Percentiles rank a stretch among this genome's conserved stretches.
Evolutionary conservation across 257 asterid species (phyloP).

Genomic region (Datura wrightii): DNA sequence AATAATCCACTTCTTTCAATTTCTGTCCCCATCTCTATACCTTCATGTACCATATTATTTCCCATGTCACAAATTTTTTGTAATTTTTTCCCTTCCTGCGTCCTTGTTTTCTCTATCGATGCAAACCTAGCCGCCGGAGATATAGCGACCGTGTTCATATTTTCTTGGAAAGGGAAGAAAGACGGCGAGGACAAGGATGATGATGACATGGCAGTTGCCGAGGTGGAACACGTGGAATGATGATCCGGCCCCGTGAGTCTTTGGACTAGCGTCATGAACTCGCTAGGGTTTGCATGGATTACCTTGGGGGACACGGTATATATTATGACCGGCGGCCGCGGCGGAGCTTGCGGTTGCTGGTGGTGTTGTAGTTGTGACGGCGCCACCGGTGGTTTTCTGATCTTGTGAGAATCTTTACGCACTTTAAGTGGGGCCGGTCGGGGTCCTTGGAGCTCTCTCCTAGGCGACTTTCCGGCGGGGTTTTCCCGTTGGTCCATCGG

Average conservation of each 20-base stretch:
- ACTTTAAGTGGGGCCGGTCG: conserved; percentile 86
- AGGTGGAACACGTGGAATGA: conserved; percentile 39
- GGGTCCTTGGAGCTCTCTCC: conserved; percentile 82
- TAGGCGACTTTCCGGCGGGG: conserved; percentile 60
- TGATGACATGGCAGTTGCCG: conserved; percentile 28
- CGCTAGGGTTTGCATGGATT: conserved; percentile 95
- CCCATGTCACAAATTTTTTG: conserved; percentile 35
- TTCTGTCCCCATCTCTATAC: conserved; percentile 43
- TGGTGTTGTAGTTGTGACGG: conserved; percentile 43
- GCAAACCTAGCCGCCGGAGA: conserved; percentile 94
- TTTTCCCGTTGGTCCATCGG: conserved; percentile 62
- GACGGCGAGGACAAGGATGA: conserved; percentile 24
- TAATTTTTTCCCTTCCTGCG: conserved; percentile 47
- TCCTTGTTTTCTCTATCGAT: conserved; percentile 60
- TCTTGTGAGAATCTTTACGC: conserved; percentile 83
- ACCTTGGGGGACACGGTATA: conserved; percentile 94
- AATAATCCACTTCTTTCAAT: conserved; percentile 53
- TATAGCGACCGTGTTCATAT: conserved; percentile 48
- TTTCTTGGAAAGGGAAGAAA: conserved; percentile 34
- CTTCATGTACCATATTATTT: conserved; percentile 39
- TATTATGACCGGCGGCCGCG: conserved; percentile 85
- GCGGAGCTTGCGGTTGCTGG: conserved; percentile 47
- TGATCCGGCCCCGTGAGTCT: conserved; percentile 77
- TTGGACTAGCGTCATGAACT: conserved; percentile 93
- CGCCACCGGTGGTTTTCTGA: conserved; percentile 73